Evolutionary conservation across 106 monocot species (phyloP).

Genomic region (Chionographis japonica): DNA sequence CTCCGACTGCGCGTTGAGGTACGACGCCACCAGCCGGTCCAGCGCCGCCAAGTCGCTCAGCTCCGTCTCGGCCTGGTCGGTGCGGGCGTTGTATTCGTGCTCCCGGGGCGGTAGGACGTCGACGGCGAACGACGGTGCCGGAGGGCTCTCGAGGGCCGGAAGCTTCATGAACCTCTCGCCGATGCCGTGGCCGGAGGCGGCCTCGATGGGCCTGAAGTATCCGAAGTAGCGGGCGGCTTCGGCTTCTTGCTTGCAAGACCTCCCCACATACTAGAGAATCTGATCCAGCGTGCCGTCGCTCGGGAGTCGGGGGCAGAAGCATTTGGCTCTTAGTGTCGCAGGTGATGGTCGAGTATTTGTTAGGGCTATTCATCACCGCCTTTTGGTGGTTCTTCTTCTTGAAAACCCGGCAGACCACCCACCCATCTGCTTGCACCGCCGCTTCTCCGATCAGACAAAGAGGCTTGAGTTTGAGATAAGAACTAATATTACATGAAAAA

Average conservation of each 20-base stretch:
- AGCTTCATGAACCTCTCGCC: constrained; percentile 66
- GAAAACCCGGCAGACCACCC: constrained; percentile 98
- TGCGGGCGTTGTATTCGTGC: constrained; percentile 8
- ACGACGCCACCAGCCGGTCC: constrained; percentile 68
- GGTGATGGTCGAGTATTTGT: constrained; percentile 23
- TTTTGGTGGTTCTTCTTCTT: constrained; percentile 89
- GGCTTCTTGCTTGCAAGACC: constrained; percentile 66
- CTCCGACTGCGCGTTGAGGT: constrained; percentile 58
- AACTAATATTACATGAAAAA: not conserved
- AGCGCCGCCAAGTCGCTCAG: constrained; percentile 63
- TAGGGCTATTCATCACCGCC: constrained; percentile 24
- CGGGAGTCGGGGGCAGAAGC: constrained; percentile 18
- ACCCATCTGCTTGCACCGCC: constrained; percentile 64
- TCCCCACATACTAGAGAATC: constrained; percentile 70
- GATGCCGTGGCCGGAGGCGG: too few relatives aligned
- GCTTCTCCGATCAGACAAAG: constrained; percentile 21
- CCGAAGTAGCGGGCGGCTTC: constrained; percentile 11
- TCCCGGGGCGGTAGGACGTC: not conserved
- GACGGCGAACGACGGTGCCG: not conserved
- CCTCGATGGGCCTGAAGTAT: constrained; percentile 32
- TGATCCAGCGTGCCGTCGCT: constrained; percentile 68
- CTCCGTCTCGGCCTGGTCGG: constrained; percentile 6
- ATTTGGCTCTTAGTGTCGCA: constrained; percentile 28
- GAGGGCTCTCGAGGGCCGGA: constrained; percentile 67
- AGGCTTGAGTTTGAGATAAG: not conserved